phyloP scores from a whole-genome alignment of 768 basidiomycete genomes.

The Boletus tylopilopsis region DNA sequence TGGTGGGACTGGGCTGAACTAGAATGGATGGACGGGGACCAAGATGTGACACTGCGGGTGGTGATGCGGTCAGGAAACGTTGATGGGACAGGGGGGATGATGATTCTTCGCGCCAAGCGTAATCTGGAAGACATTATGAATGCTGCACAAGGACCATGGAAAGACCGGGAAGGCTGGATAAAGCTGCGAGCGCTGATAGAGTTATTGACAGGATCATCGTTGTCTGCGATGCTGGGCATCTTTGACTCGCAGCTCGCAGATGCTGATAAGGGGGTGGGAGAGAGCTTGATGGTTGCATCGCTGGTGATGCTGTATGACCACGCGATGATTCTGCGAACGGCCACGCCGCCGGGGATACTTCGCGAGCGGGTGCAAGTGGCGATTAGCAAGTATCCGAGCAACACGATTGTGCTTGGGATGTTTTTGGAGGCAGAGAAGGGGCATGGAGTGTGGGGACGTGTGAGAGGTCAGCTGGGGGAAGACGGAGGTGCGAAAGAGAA shows the following conservation, averaged over 20 bases:
- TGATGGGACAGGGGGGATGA: constrained; percentile 49
- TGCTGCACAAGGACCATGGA: constrained; percentile 39
- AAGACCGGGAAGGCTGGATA: constrained; percentile 61
- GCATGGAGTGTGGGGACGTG: constrained; percentile 73
- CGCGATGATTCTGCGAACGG: constrained; percentile 47
- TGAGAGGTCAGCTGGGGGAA: constrained; percentile 55
- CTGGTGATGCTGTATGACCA: constrained; percentile 62
- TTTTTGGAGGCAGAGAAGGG: constrained; percentile 77
- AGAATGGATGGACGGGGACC: constrained; percentile 65
- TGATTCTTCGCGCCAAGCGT: constrained; percentile 61
- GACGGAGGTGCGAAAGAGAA: constrained; percentile 40
- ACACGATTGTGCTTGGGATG: constrained; percentile 67
- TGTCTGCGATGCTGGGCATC: constrained; percentile 37
- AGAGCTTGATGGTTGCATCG: constrained; percentile 55
- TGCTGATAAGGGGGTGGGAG: constrained; percentile 24
- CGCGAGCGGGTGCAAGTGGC: constrained; percentile 55
- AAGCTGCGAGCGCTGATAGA: constrained; percentile 65
- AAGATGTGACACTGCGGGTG: constrained; percentile 49
- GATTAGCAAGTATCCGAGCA: constrained; percentile 57
- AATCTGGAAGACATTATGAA: constrained; percentile 51
- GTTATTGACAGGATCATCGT: constrained; percentile 45
- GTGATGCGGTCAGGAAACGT: constrained; percentile 53
- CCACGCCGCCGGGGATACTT: constrained; percentile 55
- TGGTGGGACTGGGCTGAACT: constrained; percentile 88
- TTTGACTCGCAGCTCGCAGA: constrained; percentile 32